Evolutionary conservation across 225 moss, liverwort and hornwort species (phyloP).

Genomic region (Bryoerythrophyllum caledonicum): DNA sequence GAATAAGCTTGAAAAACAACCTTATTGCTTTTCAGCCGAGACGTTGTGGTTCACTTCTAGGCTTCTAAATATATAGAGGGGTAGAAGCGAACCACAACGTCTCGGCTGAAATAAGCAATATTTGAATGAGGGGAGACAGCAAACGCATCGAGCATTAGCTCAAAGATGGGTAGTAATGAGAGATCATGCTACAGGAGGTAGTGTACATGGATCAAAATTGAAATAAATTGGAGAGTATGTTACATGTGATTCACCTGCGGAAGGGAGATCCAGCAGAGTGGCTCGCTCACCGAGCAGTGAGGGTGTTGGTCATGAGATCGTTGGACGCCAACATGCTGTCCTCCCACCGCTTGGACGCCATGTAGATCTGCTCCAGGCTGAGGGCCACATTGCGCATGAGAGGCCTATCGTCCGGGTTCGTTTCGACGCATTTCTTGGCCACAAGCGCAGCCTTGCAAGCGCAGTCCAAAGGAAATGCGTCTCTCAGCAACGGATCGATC

Average conservation of each 20-base stretch:
- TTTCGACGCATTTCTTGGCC: slow-evolving; percentile 75
- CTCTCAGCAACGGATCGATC: slow-evolving; percentile 87
- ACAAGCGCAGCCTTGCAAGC: slow-evolving; percentile 67
- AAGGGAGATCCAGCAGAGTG: background rate
- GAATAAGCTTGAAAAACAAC: too few species aligned
- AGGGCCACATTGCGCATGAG: slow-evolving; percentile 70
- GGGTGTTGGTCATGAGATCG: slow-evolving; percentile 60
- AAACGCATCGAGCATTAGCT: background rate
- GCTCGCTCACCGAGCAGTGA: slow-evolving; percentile 70
- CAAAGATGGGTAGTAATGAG: background rate
- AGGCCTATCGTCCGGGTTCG: slow-evolving; percentile 64
- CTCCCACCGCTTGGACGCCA: slow-evolving; percentile 70
- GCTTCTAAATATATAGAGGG: too few species aligned
- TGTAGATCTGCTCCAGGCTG: slow-evolving; percentile 66
- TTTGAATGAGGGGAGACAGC: background rate
- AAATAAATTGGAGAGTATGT: slow-evolving; percentile 26
- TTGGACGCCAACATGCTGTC: slow-evolving; percentile 61
- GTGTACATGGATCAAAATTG: slow-evolving; percentile 30
- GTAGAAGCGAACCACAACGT: too few species aligned
- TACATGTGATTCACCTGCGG: slow-evolving; percentile 13
- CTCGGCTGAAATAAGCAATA: too few species aligned
- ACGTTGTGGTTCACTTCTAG: too few species aligned
- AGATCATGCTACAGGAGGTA: background rate
- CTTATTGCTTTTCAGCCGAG: too few species aligned
- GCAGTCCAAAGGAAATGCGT: slow-evolving; percentile 63